These are phyloP conservation scores for Fennellomyces sp. DNA, from an alignment of 371 early-diverging fungal genomes.

Conservation along the genomic window DNA sequence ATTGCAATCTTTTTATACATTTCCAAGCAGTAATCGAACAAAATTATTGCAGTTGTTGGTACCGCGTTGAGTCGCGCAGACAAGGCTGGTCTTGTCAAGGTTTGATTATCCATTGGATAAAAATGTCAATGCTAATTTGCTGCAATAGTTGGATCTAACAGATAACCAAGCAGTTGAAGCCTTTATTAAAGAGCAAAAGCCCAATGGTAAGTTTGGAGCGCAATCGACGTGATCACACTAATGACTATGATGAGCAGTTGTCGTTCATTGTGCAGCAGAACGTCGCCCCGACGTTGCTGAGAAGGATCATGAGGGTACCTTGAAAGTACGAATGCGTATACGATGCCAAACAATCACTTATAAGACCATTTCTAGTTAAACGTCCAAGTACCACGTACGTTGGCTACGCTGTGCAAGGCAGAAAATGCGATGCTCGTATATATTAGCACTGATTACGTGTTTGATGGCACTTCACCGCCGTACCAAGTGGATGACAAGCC, in stretches of 20 bases:
- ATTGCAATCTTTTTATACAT: background rate
- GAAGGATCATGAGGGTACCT: constrained; percentile 57
- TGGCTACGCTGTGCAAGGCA: constrained; percentile 58
- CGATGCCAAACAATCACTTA: background rate
- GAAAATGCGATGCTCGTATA: constrained; percentile 67
- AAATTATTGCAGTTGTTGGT: constrained; percentile 73
- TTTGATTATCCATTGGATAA: constrained; percentile 11
- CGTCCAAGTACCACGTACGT: constrained; percentile 58
- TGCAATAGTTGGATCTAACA: constrained; percentile 67
- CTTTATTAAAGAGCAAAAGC: constrained; percentile 61
- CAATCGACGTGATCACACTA: background rate
- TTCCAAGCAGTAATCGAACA: too few species aligned
- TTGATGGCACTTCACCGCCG: constrained; percentile 83
- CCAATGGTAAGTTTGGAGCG: constrained; percentile 49
- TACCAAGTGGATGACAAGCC: constrained; percentile 72
- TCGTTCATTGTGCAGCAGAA: constrained; percentile 89
- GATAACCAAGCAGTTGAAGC: constrained; percentile 52
- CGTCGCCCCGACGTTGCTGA: constrained; percentile 86
- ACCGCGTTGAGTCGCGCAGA: constrained; percentile 69
- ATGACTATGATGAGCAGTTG: constrained; percentile 39
- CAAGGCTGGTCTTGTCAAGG: constrained; percentile 57
- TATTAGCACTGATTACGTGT: constrained; percentile 93
- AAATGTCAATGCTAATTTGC: background rate
- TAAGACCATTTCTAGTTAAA: constrained; percentile 54
- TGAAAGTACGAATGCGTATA: constrained; percentile 37